Base-by-base conservation (phyloP, 2,329 filamentous ascomycete genomes). In the Claviceps sp. region DNA sequence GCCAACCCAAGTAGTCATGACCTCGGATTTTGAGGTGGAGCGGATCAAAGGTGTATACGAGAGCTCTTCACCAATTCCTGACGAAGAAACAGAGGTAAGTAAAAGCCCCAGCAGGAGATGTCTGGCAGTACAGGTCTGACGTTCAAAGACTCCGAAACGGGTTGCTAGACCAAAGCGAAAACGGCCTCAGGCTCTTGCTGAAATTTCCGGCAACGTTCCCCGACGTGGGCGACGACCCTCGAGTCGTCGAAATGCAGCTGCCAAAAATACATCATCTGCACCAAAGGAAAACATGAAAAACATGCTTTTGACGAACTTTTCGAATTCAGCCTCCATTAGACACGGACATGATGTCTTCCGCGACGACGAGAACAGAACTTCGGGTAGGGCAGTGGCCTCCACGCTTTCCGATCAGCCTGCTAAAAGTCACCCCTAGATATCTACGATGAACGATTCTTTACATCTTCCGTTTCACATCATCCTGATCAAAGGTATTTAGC, bases 1-100 rank as follows among this genome's bases (percentile, higher is more conserved):
- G 52, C 77, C 82, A 8, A 78, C 68, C 0, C 85, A 89, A 67
- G 69, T 79, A 22, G 78, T 88, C 48, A 84, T 83, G 69, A 72
- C 75, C 37, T 61, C 70, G 2, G 68, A 74, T 38, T 70, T 79
- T 18, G 67, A 74, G 45, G 63, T 79, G 11, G 70, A 76, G 59
- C 71, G 74, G 50, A 64, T 70, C 30, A 74, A 79, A 52, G 74
- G 79, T 55, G 78, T 84, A 38, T 84, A 83, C 58, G 79, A 79
- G 41, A 73, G 71, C 42, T 76, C 78, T 16, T 82, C 79, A 0
- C 66, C 68, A 59, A 70, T 56, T 38, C 63, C 64, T 37, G 67
- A 63, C 18, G 63, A 67, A 52, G 65, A 67, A 49, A 66, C 67
- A 51, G 61, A 72, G 41, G 79, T 82, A 63, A 60, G 72, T 50